Evolutionary conservation across 2,329 filamentous ascomycete species (phyloP), one percentile per base, ranked within the genome.

Genomic region (Zymoseptoria crescenta): DNA sequence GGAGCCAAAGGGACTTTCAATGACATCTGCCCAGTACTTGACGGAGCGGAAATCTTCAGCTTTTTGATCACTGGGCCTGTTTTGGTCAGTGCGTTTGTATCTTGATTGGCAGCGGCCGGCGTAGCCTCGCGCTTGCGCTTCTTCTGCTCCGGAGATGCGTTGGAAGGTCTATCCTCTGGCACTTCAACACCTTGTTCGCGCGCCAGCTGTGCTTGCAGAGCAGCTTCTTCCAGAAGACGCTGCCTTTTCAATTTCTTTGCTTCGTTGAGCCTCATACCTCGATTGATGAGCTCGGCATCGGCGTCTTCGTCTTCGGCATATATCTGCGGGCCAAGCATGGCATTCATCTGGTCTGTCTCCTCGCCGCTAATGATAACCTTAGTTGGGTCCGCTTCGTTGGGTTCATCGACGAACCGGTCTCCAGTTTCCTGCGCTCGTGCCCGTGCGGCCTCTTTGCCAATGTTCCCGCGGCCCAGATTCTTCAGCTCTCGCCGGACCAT

Each of bases 401-500:
- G 77, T 62, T 85, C 83, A 67, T 87, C 83, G 9, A 86, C 81
- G 63, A 91, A 87, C 0, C 79, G 75, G 64, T 79, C 79, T 2
- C 88, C 89, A 51, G 85, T 81, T 20, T 82, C 83, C 63, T 88
- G 83, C 1, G 86, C 87, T 68, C 82, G 80, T 67, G 81, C 81
- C 49, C 65, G 69, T 9, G 72, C 72, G 20, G 69, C 68, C 49
- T 79, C 75, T 62, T 76, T 80, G 57, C 73, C 74, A 52, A 68
- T 69, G 30, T 72, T 66, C 28, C 78, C 79, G 55, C 89, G 85
- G 1, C 86, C 86, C 19, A 90, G 80, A 20, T 79, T 79, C 70
- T 88, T 88, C 0, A 94, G 81, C 73, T 93, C 89, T 29, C 89
- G 81, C 16, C 87, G 83, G 63, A 93, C 89, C 89, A 94, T 94